Evolutionary conservation across 257 asterid genomes (phyloP), one percentile per base, ranked within the genome.

Genomic region (Oldenlandia corymbosa): DNA sequence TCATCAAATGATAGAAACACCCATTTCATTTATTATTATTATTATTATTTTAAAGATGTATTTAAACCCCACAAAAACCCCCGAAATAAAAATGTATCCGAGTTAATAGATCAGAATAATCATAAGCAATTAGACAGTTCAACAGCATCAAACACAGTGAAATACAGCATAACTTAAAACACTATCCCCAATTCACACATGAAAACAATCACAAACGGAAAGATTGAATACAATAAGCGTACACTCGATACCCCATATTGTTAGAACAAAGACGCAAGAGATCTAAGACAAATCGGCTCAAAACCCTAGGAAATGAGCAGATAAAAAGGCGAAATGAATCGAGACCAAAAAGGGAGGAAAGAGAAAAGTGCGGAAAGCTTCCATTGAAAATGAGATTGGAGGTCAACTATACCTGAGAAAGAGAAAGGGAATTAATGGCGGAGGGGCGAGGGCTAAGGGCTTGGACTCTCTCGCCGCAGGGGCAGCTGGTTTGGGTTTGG

Each of bases 381-480:
- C 26, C 21, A 23, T 24, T 23, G 50, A 23, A 10, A 23, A 59
- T n/a, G 48, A 56, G 26, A 23, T 42, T 20, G n/a, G n/a, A 28
- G 36, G 26, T 12, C 16, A 51, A 30, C 21, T 0, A 1, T 60
- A 61, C 68, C 73, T 69, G 17, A 18, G 1, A 7, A 43, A 13
- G 23, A 37, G 34, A 5, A 41, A n/a, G 27, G 30, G 12, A 46
- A 17, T 43, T 16, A 56, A 57, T 31, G 21, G 17, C 31, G 45
- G 37, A n/a, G 56, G 32, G 49, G 32, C 43, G 57, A 2, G 57
- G 60, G 24, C 62, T 37, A n/a, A n/a, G n/a, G n/a, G n/a, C n/a
- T n/a, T n/a, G 23, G 67, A 10, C 51, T 59, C 28, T 50, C 24
- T 34, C 30, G 62, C 73, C 67, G 66, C 73, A n/a, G 62, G 67